phyloP scores from a whole-genome alignment of 2,329 filamentous ascomycete genomes.

The Aspergillus sclerotialis region DNA sequence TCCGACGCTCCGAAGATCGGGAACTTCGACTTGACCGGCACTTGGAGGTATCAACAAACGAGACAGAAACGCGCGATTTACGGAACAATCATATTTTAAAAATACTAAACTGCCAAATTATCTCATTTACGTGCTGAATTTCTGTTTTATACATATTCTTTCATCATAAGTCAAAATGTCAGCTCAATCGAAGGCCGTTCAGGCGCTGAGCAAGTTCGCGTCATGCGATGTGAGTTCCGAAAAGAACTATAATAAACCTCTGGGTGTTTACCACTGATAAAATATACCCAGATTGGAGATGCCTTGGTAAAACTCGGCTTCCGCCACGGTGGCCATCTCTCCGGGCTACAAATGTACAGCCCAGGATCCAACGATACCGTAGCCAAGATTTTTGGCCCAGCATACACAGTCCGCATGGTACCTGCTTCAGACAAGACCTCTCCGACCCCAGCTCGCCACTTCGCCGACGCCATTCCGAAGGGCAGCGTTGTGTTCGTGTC shows the following conservation, averaged over 20 bases:
- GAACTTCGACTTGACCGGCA: too few species aligned
- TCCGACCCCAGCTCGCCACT: conserved; percentile 25
- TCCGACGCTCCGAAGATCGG: too few species aligned
- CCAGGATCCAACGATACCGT: conserved; percentile 12
- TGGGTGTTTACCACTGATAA: background rate
- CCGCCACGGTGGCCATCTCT: conserved; percentile 27
- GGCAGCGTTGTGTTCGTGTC: conserved; percentile 32
- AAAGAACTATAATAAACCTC: background rate
- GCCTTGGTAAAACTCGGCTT: conserved; percentile 28
- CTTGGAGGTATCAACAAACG: too few species aligned
- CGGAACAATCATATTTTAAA: too few species aligned
- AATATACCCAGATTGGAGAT: conserved; percentile 22
- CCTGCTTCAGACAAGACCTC: conserved; percentile 21
- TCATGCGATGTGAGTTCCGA: conserved; percentile 12
- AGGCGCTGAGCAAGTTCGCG: conserved; percentile 10
- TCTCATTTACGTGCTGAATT: too few species aligned
- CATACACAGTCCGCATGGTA: conserved; percentile 28
- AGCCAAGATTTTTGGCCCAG: conserved; percentile 22
- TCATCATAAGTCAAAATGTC: too few species aligned
- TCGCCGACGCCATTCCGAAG: conserved; percentile 27
- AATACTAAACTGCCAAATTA: too few species aligned
- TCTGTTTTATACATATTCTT: too few species aligned
- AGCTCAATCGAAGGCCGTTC: conserved; percentile 8
- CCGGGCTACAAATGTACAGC: conserved; percentile 26
- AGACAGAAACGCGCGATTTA: too few species aligned